Percentiles rank a stretch among this genome's conserved stretches.
phyloP scores from a whole-genome alignment of 371 early-diverging fungal species.

The Scutellospora calospora region DNA sequence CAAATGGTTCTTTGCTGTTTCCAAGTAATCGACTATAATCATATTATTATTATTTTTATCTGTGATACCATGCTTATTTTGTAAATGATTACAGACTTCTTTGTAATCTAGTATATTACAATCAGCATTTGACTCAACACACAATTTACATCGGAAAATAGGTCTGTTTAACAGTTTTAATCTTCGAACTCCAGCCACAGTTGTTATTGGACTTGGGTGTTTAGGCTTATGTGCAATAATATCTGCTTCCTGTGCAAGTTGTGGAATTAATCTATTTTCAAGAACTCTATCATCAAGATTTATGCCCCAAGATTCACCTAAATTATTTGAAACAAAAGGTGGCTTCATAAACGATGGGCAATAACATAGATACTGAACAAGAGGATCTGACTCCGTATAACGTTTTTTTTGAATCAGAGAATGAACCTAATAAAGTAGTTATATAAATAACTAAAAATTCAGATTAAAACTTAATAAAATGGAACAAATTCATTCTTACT shows the following conservation, averaged over 20 bases:
- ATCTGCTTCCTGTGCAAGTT: neutral
- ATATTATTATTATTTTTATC: neutral
- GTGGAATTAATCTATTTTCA: neutral
- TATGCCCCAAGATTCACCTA: neutral
- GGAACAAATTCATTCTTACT: neutral
- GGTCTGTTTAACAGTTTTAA: neutral
- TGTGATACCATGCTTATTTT: neutral
- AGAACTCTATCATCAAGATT: neutral
- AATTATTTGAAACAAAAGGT: neutral
- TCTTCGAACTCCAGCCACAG: neutral
- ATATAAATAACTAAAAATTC: neutral
- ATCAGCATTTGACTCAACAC: neutral
- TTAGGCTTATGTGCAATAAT: neutral
- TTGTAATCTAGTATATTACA: neutral
- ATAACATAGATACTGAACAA: conserved; percentile 1
- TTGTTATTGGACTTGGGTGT: neutral
- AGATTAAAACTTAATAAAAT: neutral
- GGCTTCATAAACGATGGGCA: conserved; percentile 29
- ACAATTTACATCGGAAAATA: neutral
- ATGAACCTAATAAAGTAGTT: neutral
- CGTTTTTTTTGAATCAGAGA: conserved; percentile 4
- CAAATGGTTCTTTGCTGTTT: neutral
- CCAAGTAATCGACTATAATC: neutral
- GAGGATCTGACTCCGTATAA: neutral
- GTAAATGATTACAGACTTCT: neutral